A percentile compares a stretch with the other conserved stretches of the same genome.
Conservation (phyloP, 441 rosid genomes). For the Aleurites moluccanus region DNA sequence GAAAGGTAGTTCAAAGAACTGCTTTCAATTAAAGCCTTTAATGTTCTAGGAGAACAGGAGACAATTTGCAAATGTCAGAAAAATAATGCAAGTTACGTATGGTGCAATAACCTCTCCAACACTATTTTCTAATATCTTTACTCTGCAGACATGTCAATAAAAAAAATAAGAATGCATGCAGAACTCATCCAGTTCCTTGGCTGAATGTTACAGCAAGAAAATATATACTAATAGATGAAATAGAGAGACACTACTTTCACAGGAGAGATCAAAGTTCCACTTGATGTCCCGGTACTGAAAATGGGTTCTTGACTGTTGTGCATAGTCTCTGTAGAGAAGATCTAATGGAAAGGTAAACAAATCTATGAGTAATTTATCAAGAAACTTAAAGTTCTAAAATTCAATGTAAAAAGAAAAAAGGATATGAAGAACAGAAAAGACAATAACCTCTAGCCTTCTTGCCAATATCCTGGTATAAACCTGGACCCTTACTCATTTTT, state of each 20-base stretch:
- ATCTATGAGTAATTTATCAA: neutral
- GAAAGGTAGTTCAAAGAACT: neutral
- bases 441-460: conserved; percentile 52
- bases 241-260: conserved; percentile 37
- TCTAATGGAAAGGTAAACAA: conserved; percentile 29
- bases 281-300: conserved; percentile 31
- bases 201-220: neutral
- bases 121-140: neutral
- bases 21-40: neutral
- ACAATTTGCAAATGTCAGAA: neutral
- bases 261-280: conserved; percentile 48
- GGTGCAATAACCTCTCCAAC: neutral
- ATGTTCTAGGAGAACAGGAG: neutral
- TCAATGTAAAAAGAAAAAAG: neutral
- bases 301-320: conserved; percentile 38
- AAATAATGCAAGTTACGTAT: neutral
- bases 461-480: conserved; percentile 49
- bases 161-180: neutral
- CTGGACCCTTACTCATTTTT: conserved; percentile 43
- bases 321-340: conserved; percentile 57
- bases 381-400: neutral
- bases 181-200: neutral
- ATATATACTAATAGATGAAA: neutral
- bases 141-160: neutral
- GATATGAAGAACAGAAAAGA: conserved; percentile 3